Conservation (phyloP, 345 rosid genomes). For the Mercurialis annua region DNA sequence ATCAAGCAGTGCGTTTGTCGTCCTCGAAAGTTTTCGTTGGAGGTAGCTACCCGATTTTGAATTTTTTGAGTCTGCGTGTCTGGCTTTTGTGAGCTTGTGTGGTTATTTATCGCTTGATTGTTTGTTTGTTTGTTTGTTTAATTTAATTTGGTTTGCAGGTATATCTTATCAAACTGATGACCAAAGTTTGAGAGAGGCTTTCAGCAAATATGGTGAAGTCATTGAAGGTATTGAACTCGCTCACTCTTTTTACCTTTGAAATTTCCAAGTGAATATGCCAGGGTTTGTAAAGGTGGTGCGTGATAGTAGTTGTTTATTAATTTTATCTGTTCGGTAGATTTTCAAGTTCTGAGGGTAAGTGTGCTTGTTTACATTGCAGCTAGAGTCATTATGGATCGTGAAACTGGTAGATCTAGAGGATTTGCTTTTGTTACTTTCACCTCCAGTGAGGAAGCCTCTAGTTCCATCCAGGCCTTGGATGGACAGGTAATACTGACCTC, state of each 20-base stretch:
- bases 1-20: constrained; percentile 75
- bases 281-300: not conserved
- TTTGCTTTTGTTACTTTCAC: constrained; percentile 79
- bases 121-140: not conserved
- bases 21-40: constrained; percentile 75
- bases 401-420: constrained; percentile 89
- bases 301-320: not conserved
- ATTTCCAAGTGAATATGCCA: not conserved
- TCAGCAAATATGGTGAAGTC: constrained; percentile 77
- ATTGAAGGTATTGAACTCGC: constrained; percentile 47
- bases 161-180: constrained; percentile 69
- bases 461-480: constrained; percentile 92
- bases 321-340: not conserved
- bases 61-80: not conserved
- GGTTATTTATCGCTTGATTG: not conserved
- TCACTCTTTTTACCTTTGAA: constrained; percentile 1
- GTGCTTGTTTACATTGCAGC: constrained; percentile 39
- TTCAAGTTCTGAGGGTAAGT: not conserved
- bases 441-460: constrained; percentile 68
- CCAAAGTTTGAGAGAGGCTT: constrained; percentile 58
- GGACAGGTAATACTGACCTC: constrained; percentile 59
- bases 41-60: constrained; percentile 40
- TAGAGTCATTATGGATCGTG: constrained; percentile 84
- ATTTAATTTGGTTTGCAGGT: constrained; percentile 42
- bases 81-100: too few species aligned